Conservation (phyloP, 2,329 filamentous ascomycete species). For the Fusarium buxicola region DNA sequence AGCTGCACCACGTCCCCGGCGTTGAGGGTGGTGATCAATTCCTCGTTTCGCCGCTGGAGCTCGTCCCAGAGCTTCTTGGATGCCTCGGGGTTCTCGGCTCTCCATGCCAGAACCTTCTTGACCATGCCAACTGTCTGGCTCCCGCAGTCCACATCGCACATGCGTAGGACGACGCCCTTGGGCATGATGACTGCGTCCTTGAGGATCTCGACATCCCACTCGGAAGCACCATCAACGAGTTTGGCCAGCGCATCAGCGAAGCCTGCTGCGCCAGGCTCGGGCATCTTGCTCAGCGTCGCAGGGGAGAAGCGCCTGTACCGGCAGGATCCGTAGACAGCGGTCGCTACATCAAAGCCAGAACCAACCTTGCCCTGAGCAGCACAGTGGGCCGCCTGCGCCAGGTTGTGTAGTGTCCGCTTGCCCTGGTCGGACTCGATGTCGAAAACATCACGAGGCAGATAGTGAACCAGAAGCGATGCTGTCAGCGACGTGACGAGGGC, state of each 20-base stretch:
- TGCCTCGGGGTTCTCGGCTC: constrained; percentile 70
- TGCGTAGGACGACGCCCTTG: constrained; percentile 78
- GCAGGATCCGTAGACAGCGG: constrained; percentile 91
- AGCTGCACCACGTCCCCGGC: constrained; percentile 59
- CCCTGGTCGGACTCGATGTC: constrained; percentile 66
- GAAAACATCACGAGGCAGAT: constrained; percentile 70
- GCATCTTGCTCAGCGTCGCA: constrained; percentile 73
- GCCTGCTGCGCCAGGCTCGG: constrained; percentile 71
- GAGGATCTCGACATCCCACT: constrained; percentile 84
- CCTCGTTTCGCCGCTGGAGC: constrained; percentile 80
- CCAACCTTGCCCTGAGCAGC: constrained; percentile 97
- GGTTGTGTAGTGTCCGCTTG: constrained; percentile 81
- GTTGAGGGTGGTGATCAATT: constrained; percentile 73
- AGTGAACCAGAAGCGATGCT: constrained; percentile 80
- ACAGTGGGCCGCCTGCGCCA: constrained; percentile 93
- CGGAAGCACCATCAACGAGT: constrained; percentile 71
- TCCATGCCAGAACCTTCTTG: constrained; percentile 88
- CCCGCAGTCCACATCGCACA: constrained; percentile 97
- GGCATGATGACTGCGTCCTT: constrained; percentile 80
- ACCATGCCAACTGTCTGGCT: constrained; percentile 97
- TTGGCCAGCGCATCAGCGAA: constrained; percentile 75
- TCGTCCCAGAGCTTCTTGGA: constrained; percentile 79
- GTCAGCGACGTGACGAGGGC: constrained; percentile 92
- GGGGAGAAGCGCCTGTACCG: constrained; percentile 94
- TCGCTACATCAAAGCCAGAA: constrained; percentile 94